Base-by-base conservation (phyloP, 2,329 filamentous ascomycete genomes). In the Aureobasidium sp. region DNA sequence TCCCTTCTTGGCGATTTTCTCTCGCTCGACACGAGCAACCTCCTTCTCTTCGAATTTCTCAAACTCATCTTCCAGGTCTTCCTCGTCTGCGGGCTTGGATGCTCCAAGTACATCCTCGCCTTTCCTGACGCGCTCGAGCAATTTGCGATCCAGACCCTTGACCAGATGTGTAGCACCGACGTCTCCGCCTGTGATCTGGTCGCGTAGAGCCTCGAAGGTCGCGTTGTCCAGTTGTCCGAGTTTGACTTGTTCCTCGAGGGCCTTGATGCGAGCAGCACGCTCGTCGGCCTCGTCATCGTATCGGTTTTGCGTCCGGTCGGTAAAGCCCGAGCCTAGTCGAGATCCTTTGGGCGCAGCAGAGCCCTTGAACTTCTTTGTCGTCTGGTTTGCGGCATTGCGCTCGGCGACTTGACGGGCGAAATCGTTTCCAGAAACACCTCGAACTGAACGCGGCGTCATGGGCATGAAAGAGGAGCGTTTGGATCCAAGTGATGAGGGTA, bases 361-460 rank as follows among this genome's bases (percentile, higher is more conserved):
- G 0, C 90, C 87, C 65, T 85, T 88, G 77, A 90, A 88, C 71
- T 87, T 91, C 76, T 91, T 95, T 8, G 82, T 74, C 0, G 83
- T 80, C 57, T 83, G 81, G 20, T 69, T 63, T 22, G 73, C 71
- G 47, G 80, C 78, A 64, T 82, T 85, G 64, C 87, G 84, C 69
- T 95, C 90, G 41, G 90, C 87, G 36, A 96, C 81, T 74, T 97
- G 93, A 67, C 87, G 88, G 25, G 89, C 88, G 73, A 97, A 97
- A 62, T 94, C 87, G 60, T 83, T 77, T 58, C 83, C 81, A 42
- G 77, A 72, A 3, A 65, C 60, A 45, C 79, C 79, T 66, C 78
- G 79, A 14, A 91, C 80, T 27, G 87, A 85, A 56, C 90, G 88
- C 15, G 93, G 93, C 52, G 93, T 97, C 93, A 97, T 97, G 62